Base-by-base conservation (phyloP, 495 filamentous ascomycete species). In the Aspergillus saccharolyticus region DNA sequence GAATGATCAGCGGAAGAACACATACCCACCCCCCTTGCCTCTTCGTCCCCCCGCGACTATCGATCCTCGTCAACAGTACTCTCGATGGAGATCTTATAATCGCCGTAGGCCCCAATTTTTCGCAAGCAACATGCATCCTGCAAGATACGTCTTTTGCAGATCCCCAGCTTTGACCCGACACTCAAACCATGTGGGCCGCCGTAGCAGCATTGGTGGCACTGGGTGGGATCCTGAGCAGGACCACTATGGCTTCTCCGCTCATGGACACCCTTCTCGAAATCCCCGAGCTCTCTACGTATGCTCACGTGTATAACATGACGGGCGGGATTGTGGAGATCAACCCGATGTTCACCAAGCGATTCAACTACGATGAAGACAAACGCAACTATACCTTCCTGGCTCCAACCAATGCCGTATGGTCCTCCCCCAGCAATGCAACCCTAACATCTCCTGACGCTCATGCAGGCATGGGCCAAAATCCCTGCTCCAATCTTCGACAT, bases 371-470 rank as follows among this genome's bases (percentile, higher is more conserved):
- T 18, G 4, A 12, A n/a, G 43, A 46, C 44, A 21, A 3, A 21
- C 44, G 44, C 18, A 46, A 46, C 44, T 46, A 46, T 15, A 46
- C 44, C 44, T 46, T 46, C 18, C 44, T 46, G 10, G 44, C 44
- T 16, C 44, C 44, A 2, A 46, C 44, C 44, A 46, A 46, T 18
- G 44, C n/a, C 10, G 44, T 46, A 46, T 9, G 43, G 4, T 28
- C 25, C 25, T 46, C 18, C 21, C 44, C 17, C 4, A 18, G 3
- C 43, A 45, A n/a, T 20, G 4, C 25, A 30, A 30, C 25, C 4
- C 25, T 30, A 30, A 10, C 25, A 30, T 4, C 25, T 30, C 25
- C 10, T 4, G 4, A 30, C 25, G 25, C 4, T 30, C 25, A 30
- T 4, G 10, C 33, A 39, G 33, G 33, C 33, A 39, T 39, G 5